Evolutionary conservation across 192 early-diverging fungal species (phyloP).

Genomic region (Lobosporangium transversale): DNA sequence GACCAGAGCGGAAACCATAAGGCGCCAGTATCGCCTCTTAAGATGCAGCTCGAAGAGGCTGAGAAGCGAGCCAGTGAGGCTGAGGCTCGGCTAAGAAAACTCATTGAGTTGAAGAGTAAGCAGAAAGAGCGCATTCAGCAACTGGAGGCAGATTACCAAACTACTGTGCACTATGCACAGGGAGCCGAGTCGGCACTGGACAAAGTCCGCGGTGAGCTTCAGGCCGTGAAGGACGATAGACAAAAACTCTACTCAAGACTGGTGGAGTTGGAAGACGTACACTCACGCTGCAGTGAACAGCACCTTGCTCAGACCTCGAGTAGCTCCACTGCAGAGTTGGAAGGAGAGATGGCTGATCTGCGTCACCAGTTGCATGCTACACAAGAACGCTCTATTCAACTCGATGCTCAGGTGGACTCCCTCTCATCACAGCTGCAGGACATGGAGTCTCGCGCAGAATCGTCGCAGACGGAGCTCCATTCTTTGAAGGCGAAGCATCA

Average conservation of each 20-base stretch:
- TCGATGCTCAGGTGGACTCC: slow-evolving; percentile 16
- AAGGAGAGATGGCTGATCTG: slow-evolving; percentile 33
- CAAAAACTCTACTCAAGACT: not conserved
- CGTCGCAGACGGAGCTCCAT: slow-evolving; percentile 1
- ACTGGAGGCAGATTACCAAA: slow-evolving; percentile 56
- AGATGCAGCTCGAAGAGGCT: slow-evolving; percentile 22
- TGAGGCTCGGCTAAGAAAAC: slow-evolving; percentile 25
- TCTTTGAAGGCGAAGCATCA: slow-evolving; percentile 10
- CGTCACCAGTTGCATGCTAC: slow-evolving; percentile 31
- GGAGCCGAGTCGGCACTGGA: slow-evolving; percentile 44
- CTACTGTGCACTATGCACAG: slow-evolving; percentile 47
- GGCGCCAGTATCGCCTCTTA: not conserved
- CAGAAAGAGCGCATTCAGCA: slow-evolving; percentile 43
- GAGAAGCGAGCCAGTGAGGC: slow-evolving; percentile 24
- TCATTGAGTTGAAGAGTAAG: slow-evolving; percentile 5
- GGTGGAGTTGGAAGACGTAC: slow-evolving; percentile 5
- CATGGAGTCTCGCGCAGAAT: not conserved
- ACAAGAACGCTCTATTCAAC: slow-evolving; percentile 7
- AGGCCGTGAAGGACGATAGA: slow-evolving; percentile 14
- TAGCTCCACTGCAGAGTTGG: slow-evolving; percentile 11
- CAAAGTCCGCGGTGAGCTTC: slow-evolving; percentile 42
- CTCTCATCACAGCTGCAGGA: slow-evolving; percentile 5
- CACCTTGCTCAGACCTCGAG: not conserved
- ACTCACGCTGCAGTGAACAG: not conserved
- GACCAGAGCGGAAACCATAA: slow-evolving; percentile 11